A percentile compares a stretch with the other conserved stretches of the same genome.
These are phyloP conservation scores for Leishmania amazonensis DNA, from an alignment of 208 protist species.

Conservation along the genomic window DNA sequence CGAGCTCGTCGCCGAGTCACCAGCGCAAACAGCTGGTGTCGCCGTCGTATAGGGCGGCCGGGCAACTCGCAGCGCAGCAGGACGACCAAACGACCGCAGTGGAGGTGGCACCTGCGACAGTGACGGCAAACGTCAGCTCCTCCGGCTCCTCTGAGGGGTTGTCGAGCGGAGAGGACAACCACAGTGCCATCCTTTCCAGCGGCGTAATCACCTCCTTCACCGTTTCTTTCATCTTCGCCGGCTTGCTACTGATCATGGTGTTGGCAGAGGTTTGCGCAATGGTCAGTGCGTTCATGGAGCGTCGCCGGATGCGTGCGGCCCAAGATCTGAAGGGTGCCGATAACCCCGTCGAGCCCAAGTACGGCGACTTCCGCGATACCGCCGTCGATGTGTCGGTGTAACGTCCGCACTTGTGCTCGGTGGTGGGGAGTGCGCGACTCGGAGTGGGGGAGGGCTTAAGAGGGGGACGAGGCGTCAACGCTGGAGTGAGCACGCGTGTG, in stretches of 20 bases:
- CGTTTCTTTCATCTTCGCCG: slow-evolving; percentile 29
- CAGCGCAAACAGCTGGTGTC: slow-evolving; percentile 1
- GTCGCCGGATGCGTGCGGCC: slow-evolving; percentile 2
- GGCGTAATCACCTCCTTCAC: slow-evolving; percentile 35
- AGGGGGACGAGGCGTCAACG: neutral
- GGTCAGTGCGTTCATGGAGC: slow-evolving; percentile 9
- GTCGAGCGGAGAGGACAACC: neutral
- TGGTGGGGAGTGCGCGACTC: neutral
- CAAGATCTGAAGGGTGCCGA: slow-evolving; percentile 1
- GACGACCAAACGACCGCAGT: neutral
- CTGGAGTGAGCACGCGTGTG: neutral
- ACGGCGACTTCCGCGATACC: slow-evolving; percentile 20
- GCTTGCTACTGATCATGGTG: slow-evolving; percentile 33
- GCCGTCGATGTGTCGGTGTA: neutral
- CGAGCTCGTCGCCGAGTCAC: neutral
- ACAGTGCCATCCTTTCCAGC: slow-evolving; percentile 28
- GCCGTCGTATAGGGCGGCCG: neutral
- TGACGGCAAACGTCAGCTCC: neutral
- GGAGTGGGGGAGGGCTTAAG: neutral
- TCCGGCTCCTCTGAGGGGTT: neutral
- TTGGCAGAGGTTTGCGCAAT: slow-evolving; percentile 25
- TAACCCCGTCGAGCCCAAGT: slow-evolving; percentile 5
- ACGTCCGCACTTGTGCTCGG: neutral
- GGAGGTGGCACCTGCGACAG: neutral
- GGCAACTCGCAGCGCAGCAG: neutral